Evolutionary conservation across 257 asterid species (phyloP).

Genomic region (Nicotiana tabacum): DNA sequence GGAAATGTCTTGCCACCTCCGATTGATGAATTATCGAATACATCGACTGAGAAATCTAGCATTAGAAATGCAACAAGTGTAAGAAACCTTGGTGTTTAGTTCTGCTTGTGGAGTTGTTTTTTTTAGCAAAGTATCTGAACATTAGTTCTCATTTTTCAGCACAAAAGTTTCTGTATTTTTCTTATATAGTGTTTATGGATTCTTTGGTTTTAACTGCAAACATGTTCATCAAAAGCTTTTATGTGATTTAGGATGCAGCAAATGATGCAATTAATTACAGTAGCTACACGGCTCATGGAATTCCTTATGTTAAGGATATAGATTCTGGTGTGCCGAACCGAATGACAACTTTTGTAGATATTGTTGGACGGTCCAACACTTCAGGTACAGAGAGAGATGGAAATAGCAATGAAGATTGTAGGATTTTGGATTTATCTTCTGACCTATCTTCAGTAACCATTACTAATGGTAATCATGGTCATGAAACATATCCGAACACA

Average conservation of each 20-base stretch:
- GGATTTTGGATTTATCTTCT: slow-evolving; percentile 17
- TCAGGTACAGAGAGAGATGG: slow-evolving; percentile 54
- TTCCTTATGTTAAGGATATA: slow-evolving; percentile 45
- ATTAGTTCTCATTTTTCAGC: not conserved
- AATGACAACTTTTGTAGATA: slow-evolving; percentile 73
- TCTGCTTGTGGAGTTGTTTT: not conserved
- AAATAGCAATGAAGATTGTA: slow-evolving; percentile 33
- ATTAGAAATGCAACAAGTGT: slow-evolving; percentile 46
- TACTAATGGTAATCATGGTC: slow-evolving; percentile 1
- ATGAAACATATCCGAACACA: not conserved
- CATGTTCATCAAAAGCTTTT: not conserved
- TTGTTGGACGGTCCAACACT: slow-evolving; percentile 59
- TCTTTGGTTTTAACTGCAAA: slow-evolving; percentile 4
- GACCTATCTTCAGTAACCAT: slow-evolving; percentile 14
- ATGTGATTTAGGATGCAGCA: slow-evolving; percentile 19
- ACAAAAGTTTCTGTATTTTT: not conserved
- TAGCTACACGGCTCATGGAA: slow-evolving; percentile 20
- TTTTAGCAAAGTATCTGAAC: not conserved
- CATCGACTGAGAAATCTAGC: slow-evolving; percentile 38
- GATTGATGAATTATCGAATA: slow-evolving; percentile 35
- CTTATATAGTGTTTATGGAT: not conserved
- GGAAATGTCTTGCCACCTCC: slow-evolving; percentile 85
- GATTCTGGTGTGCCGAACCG: slow-evolving; percentile 43
- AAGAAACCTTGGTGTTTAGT: slow-evolving; percentile 20
- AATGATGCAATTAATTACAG: slow-evolving; percentile 32